Evolutionary conservation across 441 rosid species (phyloP).

Genomic region (Arabidopsis lyrata): DNA sequence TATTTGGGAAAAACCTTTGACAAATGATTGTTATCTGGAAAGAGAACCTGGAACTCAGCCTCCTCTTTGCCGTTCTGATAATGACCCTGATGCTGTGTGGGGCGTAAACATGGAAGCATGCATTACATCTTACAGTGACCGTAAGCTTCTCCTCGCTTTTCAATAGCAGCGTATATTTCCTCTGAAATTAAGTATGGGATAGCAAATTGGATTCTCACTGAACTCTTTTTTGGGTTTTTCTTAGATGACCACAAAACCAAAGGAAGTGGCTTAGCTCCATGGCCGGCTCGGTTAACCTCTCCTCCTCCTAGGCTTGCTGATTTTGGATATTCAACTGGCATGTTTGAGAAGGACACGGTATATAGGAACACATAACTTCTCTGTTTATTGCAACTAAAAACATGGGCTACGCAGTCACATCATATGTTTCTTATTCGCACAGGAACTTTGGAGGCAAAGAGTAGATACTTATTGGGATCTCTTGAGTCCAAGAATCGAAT

Average conservation of each 20-base stretch:
- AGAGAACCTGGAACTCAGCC: conserved; percentile 90
- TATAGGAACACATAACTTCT: conserved; percentile 5
- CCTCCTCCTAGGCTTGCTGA: conserved; percentile 90
- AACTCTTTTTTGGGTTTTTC: conserved; percentile 24
- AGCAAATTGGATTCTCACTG: conserved; percentile 29
- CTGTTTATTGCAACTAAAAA: neutral
- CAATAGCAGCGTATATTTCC: neutral
- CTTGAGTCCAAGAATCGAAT: conserved; percentile 69
- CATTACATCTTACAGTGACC: conserved; percentile 79
- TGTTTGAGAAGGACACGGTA: conserved; percentile 90
- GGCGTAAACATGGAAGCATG: conserved; percentile 90
- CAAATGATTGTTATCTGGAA: conserved; percentile 83
- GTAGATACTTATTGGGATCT: conserved; percentile 86
- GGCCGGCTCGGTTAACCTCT: conserved; percentile 88
- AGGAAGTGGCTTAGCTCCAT: conserved; percentile 93
- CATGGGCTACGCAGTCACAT: neutral
- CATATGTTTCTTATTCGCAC: conserved; percentile 37
- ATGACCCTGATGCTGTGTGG: conserved; percentile 83
- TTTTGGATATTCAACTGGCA: conserved; percentile 76
- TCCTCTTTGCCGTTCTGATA: conserved; percentile 80
- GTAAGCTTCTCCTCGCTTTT: conserved; percentile 45
- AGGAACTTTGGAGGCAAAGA: conserved; percentile 78
- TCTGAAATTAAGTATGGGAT: conserved; percentile 21
- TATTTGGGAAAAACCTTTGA: conserved; percentile 90
- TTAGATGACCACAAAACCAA: conserved; percentile 75